A percentile compares a stretch with the other conserved stretches of the same genome.
These are phyloP conservation scores for Bodo saltans DNA, from an alignment of 78 protist species.

Conservation along the genomic window DNA sequence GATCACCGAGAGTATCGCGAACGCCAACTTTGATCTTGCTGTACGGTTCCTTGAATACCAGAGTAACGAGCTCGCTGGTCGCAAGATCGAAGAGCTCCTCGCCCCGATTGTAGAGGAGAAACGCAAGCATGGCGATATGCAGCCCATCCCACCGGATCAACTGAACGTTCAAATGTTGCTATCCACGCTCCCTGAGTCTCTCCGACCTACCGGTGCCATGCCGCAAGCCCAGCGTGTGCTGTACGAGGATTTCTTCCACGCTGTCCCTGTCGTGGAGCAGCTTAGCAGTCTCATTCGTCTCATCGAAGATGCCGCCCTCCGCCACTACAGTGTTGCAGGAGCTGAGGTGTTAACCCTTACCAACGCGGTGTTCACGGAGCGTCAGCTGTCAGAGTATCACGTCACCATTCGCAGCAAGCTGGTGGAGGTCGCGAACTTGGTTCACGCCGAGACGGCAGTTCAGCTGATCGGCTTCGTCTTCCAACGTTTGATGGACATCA, in stretches of 20 bases:
- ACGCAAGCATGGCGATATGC: background rate
- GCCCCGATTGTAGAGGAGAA: conserved; percentile 20
- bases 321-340: background rate
- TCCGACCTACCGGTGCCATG: conserved; percentile 76
- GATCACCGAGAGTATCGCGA: conserved; percentile 27
- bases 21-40: conserved; percentile 83
- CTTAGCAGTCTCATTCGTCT: background rate
- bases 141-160: conserved; percentile 10
- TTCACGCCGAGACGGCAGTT: conserved; percentile 10
- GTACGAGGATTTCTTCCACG: conserved; percentile 74
- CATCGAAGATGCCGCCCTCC: background rate
- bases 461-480: background rate
- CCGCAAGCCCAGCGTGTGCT: conserved; percentile 63
- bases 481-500: background rate
- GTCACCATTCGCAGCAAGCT: background rate
- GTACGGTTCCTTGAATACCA: conserved; percentile 66
- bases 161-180: conserved; percentile 56
- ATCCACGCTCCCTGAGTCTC: conserved; percentile 70
- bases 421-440: background rate
- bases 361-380: conserved; percentile 2
- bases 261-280: conserved; percentile 3
- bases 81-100: conserved; percentile 70
- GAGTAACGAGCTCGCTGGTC: conserved; percentile 71
- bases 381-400: background rate
- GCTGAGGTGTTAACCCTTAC: background rate